Percentiles rank a stretch among this genome's conserved stretches.
phyloP scores from a whole-genome alignment of 2,329 filamentous ascomycete genomes.

The Spiromastix sp. region DNA sequence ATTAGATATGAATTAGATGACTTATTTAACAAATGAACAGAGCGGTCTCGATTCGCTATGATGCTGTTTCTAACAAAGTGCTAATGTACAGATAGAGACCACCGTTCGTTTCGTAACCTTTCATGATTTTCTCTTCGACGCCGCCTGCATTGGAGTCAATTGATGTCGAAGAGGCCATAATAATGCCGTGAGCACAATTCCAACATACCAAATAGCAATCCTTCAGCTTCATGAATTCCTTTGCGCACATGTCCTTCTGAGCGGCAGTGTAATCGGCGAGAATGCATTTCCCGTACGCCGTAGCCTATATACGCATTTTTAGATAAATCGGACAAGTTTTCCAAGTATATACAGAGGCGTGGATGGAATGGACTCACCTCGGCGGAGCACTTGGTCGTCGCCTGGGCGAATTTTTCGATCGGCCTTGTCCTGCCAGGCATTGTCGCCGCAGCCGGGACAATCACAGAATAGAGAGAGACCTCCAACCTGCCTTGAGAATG shows the following conservation, averaged over 20 bases:
- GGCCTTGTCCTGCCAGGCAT: slow-evolving; percentile 47
- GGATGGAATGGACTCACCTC: slow-evolving; percentile 46
- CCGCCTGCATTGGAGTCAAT: slow-evolving; percentile 31
- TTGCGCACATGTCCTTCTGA: slow-evolving; percentile 79
- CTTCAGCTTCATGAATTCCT: slow-evolving; percentile 76
- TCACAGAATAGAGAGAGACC: too few relatives aligned
- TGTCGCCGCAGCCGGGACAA: slow-evolving; percentile 12
- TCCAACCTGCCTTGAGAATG: too few relatives aligned
- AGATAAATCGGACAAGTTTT: not conserved
- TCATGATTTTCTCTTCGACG: slow-evolving; percentile 43
- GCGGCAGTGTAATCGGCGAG: slow-evolving; percentile 81
- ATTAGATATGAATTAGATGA: slow-evolving; percentile 3
- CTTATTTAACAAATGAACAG: too few relatives aligned
- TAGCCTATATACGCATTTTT: slow-evolving; percentile 46
- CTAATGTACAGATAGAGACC: too few relatives aligned
- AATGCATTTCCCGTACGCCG: slow-evolving; percentile 84
- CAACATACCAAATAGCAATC: slow-evolving; percentile 70
- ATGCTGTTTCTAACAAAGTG: too few relatives aligned
- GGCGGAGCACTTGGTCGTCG: slow-evolving; percentile 53
- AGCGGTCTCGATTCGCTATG: too few relatives aligned
- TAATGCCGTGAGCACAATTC: not conserved
- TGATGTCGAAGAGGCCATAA: not conserved
- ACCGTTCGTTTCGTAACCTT: too few relatives aligned
- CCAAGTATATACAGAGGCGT: not conserved
- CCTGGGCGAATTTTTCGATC: slow-evolving; percentile 58